Evolutionary conservation across 2,329 filamentous ascomycete genomes (phyloP).

Genomic region (Aotearoamyces nothofagi): DNA sequence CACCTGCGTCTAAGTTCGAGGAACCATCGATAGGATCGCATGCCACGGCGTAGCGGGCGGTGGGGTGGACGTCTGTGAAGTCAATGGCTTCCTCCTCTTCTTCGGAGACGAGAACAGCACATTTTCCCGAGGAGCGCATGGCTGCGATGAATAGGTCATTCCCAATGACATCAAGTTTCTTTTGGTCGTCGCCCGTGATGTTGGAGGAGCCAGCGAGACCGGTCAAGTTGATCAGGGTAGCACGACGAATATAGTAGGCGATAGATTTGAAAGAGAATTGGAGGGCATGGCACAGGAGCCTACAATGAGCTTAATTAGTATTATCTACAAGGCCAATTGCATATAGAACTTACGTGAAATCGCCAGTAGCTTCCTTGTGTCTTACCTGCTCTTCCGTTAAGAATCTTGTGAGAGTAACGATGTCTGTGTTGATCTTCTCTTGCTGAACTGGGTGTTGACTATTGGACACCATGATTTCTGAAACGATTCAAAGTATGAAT

Average conservation of each 20-base stretch:
- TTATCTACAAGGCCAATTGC: no score
- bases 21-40: slow-evolving; percentile 98
- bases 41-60: slow-evolving; percentile 82
- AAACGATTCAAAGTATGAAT: no score
- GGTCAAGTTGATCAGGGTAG: slow-evolving; percentile 87
- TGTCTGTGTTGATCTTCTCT: slow-evolving; percentile 89
- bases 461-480: no score
- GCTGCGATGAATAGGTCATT: slow-evolving; percentile 95
- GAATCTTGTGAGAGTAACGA: slow-evolving; percentile 88
- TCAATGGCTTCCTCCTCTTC: slow-evolving; percentile 89
- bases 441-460: slow-evolving; percentile 28
- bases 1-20: slow-evolving; percentile 93
- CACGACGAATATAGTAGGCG: slow-evolving; percentile 95
- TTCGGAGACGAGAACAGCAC: slow-evolving; percentile 87
- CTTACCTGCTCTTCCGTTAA: slow-evolving; percentile 92
- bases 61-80: slow-evolving; percentile 59
- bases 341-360: slow-evolving; percentile 92
- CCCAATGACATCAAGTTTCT: slow-evolving; percentile 98
- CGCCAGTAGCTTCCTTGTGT: slow-evolving; percentile 86
- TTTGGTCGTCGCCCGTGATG: slow-evolving; percentile 93
- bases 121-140: slow-evolving; percentile 86
- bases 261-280: slow-evolving; percentile 99
- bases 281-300: slow-evolving; percentile 88
- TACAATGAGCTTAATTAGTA: slow-evolving; percentile 23
- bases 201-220: slow-evolving; percentile 92